A percentile compares a stretch with the other conserved stretches of the same genome.
phyloP scores from a whole-genome alignment of 768 basidiomycete species.

The Russula brevipes region DNA sequence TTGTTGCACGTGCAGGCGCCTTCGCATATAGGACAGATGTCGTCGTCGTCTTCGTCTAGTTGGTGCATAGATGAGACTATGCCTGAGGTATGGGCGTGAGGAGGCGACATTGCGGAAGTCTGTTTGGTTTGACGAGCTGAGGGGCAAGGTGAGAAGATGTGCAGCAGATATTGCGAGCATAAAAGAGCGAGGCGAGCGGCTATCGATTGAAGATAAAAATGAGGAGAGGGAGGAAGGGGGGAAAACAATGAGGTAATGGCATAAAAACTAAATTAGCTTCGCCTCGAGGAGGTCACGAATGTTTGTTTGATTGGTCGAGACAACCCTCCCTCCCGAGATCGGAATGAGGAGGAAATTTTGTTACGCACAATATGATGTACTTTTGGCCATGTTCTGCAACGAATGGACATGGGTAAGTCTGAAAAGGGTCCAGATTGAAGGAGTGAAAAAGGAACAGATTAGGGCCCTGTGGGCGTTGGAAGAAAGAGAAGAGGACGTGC shows the following conservation, averaged over 20 bases:
- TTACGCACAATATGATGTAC: conserved; percentile 27
- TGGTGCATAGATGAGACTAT: conserved; percentile 31
- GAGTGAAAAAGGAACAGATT: conserved; percentile 18
- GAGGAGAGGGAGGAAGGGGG: conserved; percentile 18
- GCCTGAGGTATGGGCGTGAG: conserved; percentile 64
- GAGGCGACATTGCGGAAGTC: conserved; percentile 60
- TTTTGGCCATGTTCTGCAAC: conserved; percentile 39
- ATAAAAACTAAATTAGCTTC: conserved; percentile 18
- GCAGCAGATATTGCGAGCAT: neutral
- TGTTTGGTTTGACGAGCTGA: conserved; percentile 45
- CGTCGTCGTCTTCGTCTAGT: conserved; percentile 75
- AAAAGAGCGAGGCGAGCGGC: neutral
- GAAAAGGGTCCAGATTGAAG: conserved; percentile 40
- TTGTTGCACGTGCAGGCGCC: conserved; percentile 76
- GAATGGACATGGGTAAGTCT: conserved; percentile 42
- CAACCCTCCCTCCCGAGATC: conserved; percentile 26
- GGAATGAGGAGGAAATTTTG: conserved; percentile 31
- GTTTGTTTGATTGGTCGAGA: conserved; percentile 7
- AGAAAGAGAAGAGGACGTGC: conserved; percentile 6
- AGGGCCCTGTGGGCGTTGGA: conserved; percentile 23
- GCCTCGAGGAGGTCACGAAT: conserved; percentile 24
- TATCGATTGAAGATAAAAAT: conserved; percentile 16
- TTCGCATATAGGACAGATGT: conserved; percentile 89
- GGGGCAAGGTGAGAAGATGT: conserved; percentile 19
- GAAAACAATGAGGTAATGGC: conserved; percentile 19